These are phyloP conservation scores for Lipomyces mesembrius DNA, from an alignment of 805 yeast genomes.

Conservation along the genomic window DNA sequence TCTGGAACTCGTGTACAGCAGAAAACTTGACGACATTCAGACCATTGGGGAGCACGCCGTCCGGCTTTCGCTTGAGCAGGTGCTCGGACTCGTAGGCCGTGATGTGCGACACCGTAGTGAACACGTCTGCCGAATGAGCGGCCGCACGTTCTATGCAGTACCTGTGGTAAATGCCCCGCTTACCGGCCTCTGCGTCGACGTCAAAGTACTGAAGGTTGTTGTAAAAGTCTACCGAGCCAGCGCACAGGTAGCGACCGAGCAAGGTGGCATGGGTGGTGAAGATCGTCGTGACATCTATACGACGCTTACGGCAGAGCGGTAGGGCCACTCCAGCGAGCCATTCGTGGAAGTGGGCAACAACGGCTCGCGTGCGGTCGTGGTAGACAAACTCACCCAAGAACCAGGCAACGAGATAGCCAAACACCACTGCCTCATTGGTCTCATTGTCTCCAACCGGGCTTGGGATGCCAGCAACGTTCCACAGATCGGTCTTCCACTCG, in stretches of 20 bases:
- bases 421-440: conserved; percentile 86
- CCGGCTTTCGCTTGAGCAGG: conserved; percentile 91
- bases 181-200: conserved; percentile 97
- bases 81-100: conserved; percentile 97
- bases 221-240: conserved; percentile 95
- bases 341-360: conserved; percentile 93
- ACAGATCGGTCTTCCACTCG: conserved; percentile 93
- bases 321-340: conserved; percentile 98
- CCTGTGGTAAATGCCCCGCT: conserved; percentile 94
- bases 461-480: conserved; percentile 92
- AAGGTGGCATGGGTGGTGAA: conserved; percentile 98
- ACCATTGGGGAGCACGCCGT: conserved; percentile 97
- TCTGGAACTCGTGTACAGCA: conserved; percentile 98
- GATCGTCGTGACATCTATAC: conserved; percentile 90
- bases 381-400: conserved; percentile 91
- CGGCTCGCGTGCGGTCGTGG: conserved; percentile 83
- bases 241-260: conserved; percentile 92
- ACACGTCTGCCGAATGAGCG: conserved; percentile 93
- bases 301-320: conserved; percentile 87
- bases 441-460: conserved; percentile 88
- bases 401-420: conserved; percentile 97
- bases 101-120: conserved; percentile 95
- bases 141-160: conserved; percentile 97
- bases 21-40: conserved; percentile 93
- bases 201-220: conserved; percentile 87